phyloP scores from a whole-genome alignment of 192 early-diverging fungal genomes.

The Obelidium mucronatum region DNA sequence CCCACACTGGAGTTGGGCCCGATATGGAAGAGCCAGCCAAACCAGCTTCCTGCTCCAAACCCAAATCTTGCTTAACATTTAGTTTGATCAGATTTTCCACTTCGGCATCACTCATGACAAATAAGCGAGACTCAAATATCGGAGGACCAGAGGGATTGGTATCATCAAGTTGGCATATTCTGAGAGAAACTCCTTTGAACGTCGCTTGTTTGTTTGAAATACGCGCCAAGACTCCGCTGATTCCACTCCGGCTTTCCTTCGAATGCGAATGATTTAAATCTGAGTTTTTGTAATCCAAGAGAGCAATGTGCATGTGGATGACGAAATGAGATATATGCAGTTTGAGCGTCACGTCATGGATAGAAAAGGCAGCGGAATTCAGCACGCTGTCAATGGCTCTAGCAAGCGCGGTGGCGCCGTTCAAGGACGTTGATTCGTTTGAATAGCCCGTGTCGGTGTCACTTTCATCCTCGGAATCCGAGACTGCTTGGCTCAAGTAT shows the following conservation, averaged over 20 bases:
- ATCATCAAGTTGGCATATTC: not conserved
- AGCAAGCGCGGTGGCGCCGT: not conserved
- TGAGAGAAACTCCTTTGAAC: not conserved
- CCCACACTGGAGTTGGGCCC: not conserved
- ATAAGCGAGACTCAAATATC: not conserved
- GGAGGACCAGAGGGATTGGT: not conserved
- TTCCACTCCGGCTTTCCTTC: not conserved
- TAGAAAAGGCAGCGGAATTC: not conserved
- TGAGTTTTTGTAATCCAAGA: not conserved
- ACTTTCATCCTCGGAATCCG: not conserved
- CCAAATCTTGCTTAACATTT: constrained; percentile 15
- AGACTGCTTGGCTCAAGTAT: not conserved
- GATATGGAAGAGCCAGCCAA: not conserved
- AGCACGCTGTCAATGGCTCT: not conserved
- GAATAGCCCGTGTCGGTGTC: not conserved
- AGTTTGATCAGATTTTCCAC: not conserved
- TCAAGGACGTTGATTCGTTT: not conserved
- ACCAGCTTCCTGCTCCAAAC: not conserved
- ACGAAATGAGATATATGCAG: not conserved
- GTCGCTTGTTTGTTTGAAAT: not conserved
- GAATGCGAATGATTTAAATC: not conserved
- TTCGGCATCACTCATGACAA: not conserved
- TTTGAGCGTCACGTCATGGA: not conserved
- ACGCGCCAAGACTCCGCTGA: constrained; percentile 11
- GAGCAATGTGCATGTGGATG: not conserved